Conservation (phyloP, 1,139 yeast species). For the Sugiyamaella neomexicana region DNA sequence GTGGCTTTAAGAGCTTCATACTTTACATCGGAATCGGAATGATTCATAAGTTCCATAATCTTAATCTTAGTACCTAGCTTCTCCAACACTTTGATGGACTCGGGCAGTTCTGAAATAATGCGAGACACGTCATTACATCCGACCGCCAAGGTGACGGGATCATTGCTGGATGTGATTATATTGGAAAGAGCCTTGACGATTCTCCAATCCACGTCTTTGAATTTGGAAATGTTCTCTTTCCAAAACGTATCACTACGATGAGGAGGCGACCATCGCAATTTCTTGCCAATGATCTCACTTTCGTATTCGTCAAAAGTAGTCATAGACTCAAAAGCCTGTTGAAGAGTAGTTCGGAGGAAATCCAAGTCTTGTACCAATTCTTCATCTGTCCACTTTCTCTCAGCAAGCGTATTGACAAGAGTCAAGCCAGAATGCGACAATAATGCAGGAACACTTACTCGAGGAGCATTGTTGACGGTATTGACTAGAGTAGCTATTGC, state of each 20-base stretch:
- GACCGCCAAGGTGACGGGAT: conserved; percentile 47
- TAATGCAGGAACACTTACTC: conserved; percentile 60
- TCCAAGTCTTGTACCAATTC: conserved; percentile 78
- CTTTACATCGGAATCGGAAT: conserved; percentile 81
- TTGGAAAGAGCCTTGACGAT: conserved; percentile 57
- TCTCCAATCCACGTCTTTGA: conserved; percentile 77
- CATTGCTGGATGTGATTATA: conserved; percentile 36
- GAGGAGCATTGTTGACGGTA: conserved; percentile 40
- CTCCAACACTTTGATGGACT: conserved; percentile 50
- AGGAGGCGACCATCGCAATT: conserved; percentile 89
- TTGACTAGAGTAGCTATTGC: conserved; percentile 69
- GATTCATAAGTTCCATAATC: conserved; percentile 83
- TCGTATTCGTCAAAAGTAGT: conserved; percentile 92
- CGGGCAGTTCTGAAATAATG: conserved; percentile 66
- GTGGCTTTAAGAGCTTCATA: conserved; percentile 94
- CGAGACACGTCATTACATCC: conserved; percentile 75
- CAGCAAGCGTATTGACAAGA: conserved; percentile 65
- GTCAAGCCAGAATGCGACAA: conserved; percentile 76
- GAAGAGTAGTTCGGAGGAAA: conserved; percentile 56
- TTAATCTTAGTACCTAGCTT: conserved; percentile 63
- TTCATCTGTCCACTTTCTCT: conserved; percentile 92
- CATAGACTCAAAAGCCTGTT: conserved; percentile 71
- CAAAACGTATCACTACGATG: conserved; percentile 87
- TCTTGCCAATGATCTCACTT: conserved; percentile 76
- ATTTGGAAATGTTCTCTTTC: conserved; percentile 74